A percentile compares a stretch with the other conserved stretches of the same genome.
phyloP scores from a whole-genome alignment of 441 rosid genomes.

The Syzygium malaccense region DNA sequence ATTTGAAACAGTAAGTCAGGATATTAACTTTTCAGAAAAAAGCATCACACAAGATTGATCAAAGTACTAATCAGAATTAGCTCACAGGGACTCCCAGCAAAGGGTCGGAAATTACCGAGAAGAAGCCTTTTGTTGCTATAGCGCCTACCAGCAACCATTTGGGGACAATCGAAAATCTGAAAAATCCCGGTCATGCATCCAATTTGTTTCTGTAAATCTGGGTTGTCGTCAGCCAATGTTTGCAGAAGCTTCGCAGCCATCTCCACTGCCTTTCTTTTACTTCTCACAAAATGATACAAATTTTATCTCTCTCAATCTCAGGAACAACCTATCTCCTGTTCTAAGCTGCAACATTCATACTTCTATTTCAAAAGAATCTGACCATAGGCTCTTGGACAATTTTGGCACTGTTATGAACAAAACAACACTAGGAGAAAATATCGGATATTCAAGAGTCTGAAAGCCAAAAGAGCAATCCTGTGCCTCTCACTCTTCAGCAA shows the following conservation, averaged over 20 bases:
- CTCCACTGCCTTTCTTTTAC: slow-evolving; percentile 4
- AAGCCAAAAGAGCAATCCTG: not conserved
- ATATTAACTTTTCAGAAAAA: not conserved
- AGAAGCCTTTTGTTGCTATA: slow-evolving; percentile 47
- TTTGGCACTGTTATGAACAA: not conserved
- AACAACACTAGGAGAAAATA: not conserved
- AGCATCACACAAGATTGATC: not conserved
- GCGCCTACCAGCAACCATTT: slow-evolving; percentile 42
- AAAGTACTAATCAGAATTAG: not conserved
- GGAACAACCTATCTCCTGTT: not conserved
- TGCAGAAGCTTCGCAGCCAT: slow-evolving; percentile 96
- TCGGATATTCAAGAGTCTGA: not conserved
- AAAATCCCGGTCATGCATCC: slow-evolving; percentile 94
- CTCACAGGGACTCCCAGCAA: not conserved
- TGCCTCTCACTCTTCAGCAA: not conserved
- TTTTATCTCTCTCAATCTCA: not conserved
- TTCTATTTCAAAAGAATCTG: not conserved
- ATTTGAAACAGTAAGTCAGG: not conserved
- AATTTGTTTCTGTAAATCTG: slow-evolving; percentile 81
- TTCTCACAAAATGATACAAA: not conserved
- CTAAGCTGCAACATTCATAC: not conserved
- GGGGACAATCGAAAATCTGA: slow-evolving; percentile 85
- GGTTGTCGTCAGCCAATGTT: slow-evolving; percentile 81
- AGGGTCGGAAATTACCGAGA: slow-evolving; percentile 40
- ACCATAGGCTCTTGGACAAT: not conserved